Evolutionary conservation across 495 filamentous ascomycete genomes (phyloP).

Genomic region (Xylaria flabelliformis): DNA sequence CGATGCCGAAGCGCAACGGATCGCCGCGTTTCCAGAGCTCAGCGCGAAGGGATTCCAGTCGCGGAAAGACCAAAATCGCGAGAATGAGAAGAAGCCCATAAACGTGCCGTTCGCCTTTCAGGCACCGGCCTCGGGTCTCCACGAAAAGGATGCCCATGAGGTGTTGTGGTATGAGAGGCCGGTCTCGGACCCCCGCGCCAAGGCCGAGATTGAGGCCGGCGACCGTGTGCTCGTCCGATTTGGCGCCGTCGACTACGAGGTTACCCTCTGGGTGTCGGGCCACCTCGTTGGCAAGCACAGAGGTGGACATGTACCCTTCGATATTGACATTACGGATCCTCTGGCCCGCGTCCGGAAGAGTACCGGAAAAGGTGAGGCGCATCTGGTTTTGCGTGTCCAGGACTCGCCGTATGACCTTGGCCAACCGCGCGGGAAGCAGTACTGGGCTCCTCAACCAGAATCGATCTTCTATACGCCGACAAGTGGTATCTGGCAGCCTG

Average conservation of each 20-base stretch:
- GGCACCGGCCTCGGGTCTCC: constrained; percentile 60
- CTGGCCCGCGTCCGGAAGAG: constrained; percentile 46
- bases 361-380: constrained; percentile 30
- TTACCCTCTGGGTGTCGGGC: constrained; percentile 63
- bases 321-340: constrained; percentile 59
- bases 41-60: constrained; percentile 40
- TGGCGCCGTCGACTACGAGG: constrained; percentile 67
- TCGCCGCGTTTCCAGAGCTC: constrained; percentile 42
- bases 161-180: constrained; percentile 64
- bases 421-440: constrained; percentile 53
- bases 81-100: constrained; percentile 50
- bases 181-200: constrained; percentile 53
- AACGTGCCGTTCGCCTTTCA: constrained; percentile 66
- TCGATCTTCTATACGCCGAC: constrained; percentile 70
- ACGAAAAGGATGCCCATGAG: constrained; percentile 62
- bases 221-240: constrained; percentile 61
- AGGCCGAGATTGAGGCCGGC: constrained; percentile 41
- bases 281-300: constrained; percentile 57
- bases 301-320: constrained; percentile 66
- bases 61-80: constrained; percentile 33
- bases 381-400: constrained; percentile 39
- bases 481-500: constrained; percentile 68
- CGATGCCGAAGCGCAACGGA: constrained; percentile 32
- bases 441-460: constrained; percentile 55
- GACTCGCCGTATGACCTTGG: constrained; percentile 59